phyloP scores from a whole-genome alignment of 1,139 yeast genomes.

The Tardiomyces blankii region DNA sequence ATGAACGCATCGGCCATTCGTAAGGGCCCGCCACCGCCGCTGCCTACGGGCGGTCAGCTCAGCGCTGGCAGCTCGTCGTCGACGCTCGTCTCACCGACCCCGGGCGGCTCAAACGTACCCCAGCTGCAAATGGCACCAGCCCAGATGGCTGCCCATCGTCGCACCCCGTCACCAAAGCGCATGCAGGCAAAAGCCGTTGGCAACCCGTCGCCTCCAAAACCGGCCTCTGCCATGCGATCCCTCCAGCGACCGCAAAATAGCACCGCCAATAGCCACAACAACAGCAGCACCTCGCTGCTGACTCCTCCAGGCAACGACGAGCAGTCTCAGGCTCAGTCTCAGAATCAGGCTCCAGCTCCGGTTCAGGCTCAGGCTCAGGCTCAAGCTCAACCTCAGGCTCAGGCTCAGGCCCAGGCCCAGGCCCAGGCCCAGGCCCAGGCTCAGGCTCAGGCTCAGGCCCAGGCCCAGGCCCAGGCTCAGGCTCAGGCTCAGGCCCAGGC shows the following conservation, averaged over 20 bases:
- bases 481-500: no score
- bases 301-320: background rate
- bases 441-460: no score
- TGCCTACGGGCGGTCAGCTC: background rate
- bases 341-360: no score
- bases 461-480: no score
- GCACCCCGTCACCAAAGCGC: constrained; percentile 3
- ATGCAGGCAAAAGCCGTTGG: background rate
- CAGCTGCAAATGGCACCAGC: background rate
- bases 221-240: background rate
- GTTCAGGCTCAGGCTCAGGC: no score
- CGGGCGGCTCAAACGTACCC: no score
- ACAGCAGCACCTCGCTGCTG: background rate
- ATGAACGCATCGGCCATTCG: background rate
- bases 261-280: background rate
- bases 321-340: no score
- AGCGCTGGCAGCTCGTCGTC: no score
- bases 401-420: constrained; percentile 1
- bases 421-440: no score
- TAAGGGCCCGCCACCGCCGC: background rate
- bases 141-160: background rate
- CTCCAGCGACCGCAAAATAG: background rate
- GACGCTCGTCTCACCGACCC: no score
- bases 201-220: constrained; percentile 1
- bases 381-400: constrained; percentile 3